Evolutionary conservation across 768 basidiomycete genomes (phyloP), one percentile per base, ranked within the genome.

Genomic region (Leccinum uliginosum): DNA sequence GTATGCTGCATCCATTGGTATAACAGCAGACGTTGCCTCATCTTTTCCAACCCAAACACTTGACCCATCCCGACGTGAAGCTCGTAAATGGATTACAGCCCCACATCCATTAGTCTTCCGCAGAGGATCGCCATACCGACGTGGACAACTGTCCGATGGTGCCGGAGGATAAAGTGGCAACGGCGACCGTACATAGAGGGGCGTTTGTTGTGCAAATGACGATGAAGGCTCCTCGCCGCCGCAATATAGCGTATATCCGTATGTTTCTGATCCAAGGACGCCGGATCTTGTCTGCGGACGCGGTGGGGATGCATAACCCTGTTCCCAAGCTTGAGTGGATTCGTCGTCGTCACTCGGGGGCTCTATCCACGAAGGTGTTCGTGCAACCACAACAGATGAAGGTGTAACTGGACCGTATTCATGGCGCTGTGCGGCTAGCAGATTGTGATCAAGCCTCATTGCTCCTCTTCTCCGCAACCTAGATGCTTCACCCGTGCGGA

Each of bases 401-500:
- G 68, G 64, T 45, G 63, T 66, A n/a, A 49, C 44, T 44, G 58
- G 67, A 50, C 65, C 65, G 3, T 53, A 35, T 62, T 70, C 71
- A 17, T 61, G 57, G 50, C 71, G 70, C 50, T 71, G 70, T n/a
- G 64, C 50, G 54, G 51, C 65, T 26, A 70, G 47, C 23, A 63
- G 35, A 38, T 65, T 69, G 57, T 77, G 77, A 70, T 85, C 84
- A 32, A 87, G 74, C 38, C 84, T 76, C 78, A 89, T 80, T 51
- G 88, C 88, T 11, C 88, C 88, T 60, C 88, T 75, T 55, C 88
- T 75, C n/a, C 88, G 80, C 53, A 89, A 73, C 6, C 88, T 77
- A 4, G 88, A 89, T 0, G 85, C 84, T 65, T 90, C 88, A 15
- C 83, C 88, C 1, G 84, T 84, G 51, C 88, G 84, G 15, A 89